Evolutionary conservation across 2,329 filamentous ascomycete genomes (phyloP), one percentile per base, ranked within the genome.

Genomic region (Monilinia laxa): DNA sequence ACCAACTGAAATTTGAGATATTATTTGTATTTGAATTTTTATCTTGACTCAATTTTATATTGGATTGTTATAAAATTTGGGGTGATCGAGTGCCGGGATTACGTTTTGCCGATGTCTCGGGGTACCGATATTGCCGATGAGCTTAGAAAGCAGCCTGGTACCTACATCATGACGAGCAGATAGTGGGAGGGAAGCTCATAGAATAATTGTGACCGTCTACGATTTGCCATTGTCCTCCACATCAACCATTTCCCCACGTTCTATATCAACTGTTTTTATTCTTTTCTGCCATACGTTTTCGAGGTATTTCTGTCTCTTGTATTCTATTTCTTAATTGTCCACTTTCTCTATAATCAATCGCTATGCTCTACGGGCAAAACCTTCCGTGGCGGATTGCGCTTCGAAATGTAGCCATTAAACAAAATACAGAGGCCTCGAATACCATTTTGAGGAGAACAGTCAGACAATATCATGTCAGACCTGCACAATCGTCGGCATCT

Each of bases 281-380:
- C 20, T 51, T 51, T 38, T 51, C n/a, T 51, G 16, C 20, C n/a
- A 51, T 23, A 51, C 28, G 25, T 38, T 62, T 51, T 51, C 51
- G 45, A 62, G 2, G 38, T 38, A 25, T n/a, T 4, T 51, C 31
- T 62, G 25, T 53, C 38, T 62, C 38, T 38, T 54, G 57, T 62
- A 25, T 45, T 35, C 40, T 57, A 45, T 57, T 47, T 49, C 47
- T 53, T 64, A 64, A 38, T 40, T 31, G 18, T 25, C 40, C 28
- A 53, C 49, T 38, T 38, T 45, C 35, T 16, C 20, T 18, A 49
- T 52, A 49, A 47, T 52, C 51, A 64, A 70, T 40, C 70, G 70
- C 66, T 70, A 90, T 89, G 87, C 81, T 87, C 77, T 85, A 86
- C 80, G 83, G 85, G 75, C 85, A 86, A 78, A 84, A 83, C 72